A percentile compares a stretch with the other conserved stretches of the same genome.
Evolutionary conservation across 2,329 filamentous ascomycete species (phyloP).

Genomic region (Colletotrichum siamense): DNA sequence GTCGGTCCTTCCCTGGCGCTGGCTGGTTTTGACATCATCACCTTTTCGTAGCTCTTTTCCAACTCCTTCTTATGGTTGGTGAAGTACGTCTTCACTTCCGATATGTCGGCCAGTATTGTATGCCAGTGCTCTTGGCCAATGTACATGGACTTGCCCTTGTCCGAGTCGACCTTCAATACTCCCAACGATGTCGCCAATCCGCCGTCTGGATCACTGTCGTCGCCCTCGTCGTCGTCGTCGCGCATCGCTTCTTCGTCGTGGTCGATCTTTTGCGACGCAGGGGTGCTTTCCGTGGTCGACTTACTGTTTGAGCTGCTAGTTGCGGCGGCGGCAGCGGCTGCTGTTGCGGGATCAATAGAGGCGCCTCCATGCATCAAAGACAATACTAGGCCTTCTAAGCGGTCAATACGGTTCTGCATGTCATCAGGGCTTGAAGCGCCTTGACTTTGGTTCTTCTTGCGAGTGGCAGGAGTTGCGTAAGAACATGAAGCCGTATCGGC

Average conservation of each 20-base stretch:
- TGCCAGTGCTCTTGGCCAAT: constrained; percentile 87
- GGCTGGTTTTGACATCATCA: constrained; percentile 71
- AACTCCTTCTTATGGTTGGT: constrained; percentile 85
- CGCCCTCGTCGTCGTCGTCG: constrained; percentile 54
- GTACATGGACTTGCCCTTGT: constrained; percentile 81
- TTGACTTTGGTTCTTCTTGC: constrained; percentile 77
- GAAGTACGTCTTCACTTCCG: constrained; percentile 95
- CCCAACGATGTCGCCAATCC: constrained; percentile 76
- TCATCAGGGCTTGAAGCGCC: constrained; percentile 77
- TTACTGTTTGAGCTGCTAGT: constrained; percentile 25
- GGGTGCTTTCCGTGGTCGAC: constrained; percentile 48
- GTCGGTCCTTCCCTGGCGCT: constrained; percentile 70
- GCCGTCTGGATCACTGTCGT: constrained; percentile 75
- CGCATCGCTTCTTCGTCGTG: constrained; percentile 60
- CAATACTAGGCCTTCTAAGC: constrained; percentile 88
- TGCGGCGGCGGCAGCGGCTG: constrained; percentile 33
- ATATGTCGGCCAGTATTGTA: constrained; percentile 79
- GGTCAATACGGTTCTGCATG: constrained; percentile 98
- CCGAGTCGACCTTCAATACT: constrained; percentile 80
- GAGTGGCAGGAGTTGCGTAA: constrained; percentile 74
- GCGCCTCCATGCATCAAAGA: constrained; percentile 91
- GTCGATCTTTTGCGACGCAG: constrained; percentile 52
- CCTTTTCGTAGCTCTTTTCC: constrained; percentile 79
- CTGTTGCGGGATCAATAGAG: constrained; percentile 48
- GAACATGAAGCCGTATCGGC: constrained; percentile 81